These are phyloP conservation scores for Mortierella sp. DNA, from an alignment of 371 early-diverging fungal species.

Conservation along the genomic window DNA sequence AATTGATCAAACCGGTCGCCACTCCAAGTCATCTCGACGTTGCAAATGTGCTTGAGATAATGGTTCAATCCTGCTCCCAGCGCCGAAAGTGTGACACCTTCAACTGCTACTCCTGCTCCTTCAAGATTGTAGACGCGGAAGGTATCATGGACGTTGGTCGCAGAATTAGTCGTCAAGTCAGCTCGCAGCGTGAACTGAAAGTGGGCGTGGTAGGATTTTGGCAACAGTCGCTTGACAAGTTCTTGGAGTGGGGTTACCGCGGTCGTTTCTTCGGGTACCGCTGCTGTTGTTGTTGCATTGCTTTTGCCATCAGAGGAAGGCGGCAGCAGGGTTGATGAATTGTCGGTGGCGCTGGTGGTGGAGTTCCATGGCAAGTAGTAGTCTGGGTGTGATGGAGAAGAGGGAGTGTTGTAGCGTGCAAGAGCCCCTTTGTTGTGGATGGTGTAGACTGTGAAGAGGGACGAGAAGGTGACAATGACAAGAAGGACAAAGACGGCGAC, in stretches of 20 bases:
- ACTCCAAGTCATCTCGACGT: conserved; percentile 56
- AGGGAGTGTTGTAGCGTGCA: not conserved
- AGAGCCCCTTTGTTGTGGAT: not conserved
- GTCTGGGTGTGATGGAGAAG: not conserved
- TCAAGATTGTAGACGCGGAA: conserved; percentile 31
- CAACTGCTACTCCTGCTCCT: conserved; percentile 17
- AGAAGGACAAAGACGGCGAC: not conserved
- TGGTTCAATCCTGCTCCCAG: conserved; percentile 53
- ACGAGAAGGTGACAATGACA: not conserved
- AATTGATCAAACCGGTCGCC: conserved; percentile 45
- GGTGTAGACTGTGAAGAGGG: not conserved
- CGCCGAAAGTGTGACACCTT: conserved; percentile 32
- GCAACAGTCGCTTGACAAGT: conserved; percentile 41
- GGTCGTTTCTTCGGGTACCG: not conserved
- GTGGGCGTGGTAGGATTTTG: conserved; percentile 32
- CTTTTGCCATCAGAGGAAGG: not conserved
- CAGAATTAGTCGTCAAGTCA: conserved; percentile 25
- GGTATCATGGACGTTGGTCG: conserved; percentile 47
- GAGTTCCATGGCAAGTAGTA: not conserved
- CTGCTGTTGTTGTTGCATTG: not conserved
- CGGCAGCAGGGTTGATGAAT: too few species aligned
- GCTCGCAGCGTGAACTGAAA: conserved; percentile 32
- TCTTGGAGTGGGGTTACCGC: conserved; percentile 17
- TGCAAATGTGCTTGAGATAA: conserved; percentile 45
- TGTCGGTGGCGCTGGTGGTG: not conserved